Evolutionary conservation across 345 rosid genomes (phyloP).

Genomic region (Limnanthes douglasii): DNA sequence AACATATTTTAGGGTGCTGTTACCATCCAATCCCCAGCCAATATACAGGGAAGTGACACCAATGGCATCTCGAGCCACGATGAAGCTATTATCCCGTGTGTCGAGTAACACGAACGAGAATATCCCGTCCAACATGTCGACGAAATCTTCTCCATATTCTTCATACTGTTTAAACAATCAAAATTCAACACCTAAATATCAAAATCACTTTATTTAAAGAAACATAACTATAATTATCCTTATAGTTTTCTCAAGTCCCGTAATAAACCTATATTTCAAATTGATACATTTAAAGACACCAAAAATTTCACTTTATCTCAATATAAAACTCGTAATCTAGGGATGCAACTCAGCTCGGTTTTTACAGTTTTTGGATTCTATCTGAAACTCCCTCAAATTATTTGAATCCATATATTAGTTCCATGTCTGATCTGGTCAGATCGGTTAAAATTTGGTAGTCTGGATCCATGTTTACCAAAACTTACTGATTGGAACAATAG

Average conservation of each 20-base stretch:
- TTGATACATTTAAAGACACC: too few relatives aligned
- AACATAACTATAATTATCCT: neutral
- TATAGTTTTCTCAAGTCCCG: neutral
- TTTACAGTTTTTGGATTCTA: too few relatives aligned
- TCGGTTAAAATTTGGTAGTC: too few relatives aligned
- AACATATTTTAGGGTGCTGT: neutral
- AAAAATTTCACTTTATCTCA: too few relatives aligned
- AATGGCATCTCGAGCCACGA: slow-evolving; percentile 87
- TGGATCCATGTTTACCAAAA: too few relatives aligned
- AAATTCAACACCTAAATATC: neutral
- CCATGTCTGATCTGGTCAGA: too few relatives aligned
- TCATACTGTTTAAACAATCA: slow-evolving; percentile 37
- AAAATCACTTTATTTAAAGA: neutral
- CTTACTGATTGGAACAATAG: too few relatives aligned
- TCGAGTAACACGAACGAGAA: slow-evolving; percentile 89
- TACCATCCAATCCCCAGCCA: slow-evolving; percentile 94
- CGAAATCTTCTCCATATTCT: slow-evolving; percentile 71
- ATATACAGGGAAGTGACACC: slow-evolving; percentile 90
- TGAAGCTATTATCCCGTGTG: slow-evolving; percentile 64
- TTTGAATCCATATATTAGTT: too few relatives aligned
- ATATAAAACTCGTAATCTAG: too few relatives aligned
- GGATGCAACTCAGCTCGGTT: too few relatives aligned
- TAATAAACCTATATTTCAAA: too few relatives aligned
- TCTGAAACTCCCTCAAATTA: too few relatives aligned
- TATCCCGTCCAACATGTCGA: slow-evolving; percentile 87